Conservation (phyloP, 805 yeast species). For the Starmerella asiatica region DNA sequence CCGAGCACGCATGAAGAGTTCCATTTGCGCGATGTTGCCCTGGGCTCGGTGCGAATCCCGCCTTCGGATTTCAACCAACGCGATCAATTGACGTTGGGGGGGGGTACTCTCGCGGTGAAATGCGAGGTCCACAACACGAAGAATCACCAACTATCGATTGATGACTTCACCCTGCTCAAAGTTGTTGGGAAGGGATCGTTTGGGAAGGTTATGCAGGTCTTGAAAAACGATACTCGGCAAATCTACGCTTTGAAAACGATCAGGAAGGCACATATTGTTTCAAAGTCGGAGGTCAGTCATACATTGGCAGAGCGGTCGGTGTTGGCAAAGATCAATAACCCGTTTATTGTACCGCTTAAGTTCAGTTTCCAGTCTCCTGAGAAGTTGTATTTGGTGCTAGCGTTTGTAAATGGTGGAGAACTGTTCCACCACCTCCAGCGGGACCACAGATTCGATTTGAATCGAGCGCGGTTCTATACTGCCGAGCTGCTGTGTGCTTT, state of each 20-base stretch:
- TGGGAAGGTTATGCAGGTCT: constrained; percentile 98
- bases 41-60: constrained; percentile 15
- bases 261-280: constrained; percentile 85
- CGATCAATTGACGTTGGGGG: constrained; percentile 20
- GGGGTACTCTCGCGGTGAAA: constrained; percentile 17
- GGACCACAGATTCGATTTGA: constrained; percentile 77
- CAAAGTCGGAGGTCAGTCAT: constrained; percentile 88
- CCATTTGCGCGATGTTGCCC: constrained; percentile 24
- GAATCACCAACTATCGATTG: constrained; percentile 57
- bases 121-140: constrained; percentile 21
- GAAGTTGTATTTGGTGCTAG: constrained; percentile 75
- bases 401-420: constrained; percentile 95
- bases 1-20: constrained; percentile 55
- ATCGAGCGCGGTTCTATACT: constrained; percentile 82
- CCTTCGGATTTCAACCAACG: constrained; percentile 28
- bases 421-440: constrained; percentile 85
- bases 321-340: constrained; percentile 79
- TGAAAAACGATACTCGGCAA: constrained; percentile 87
- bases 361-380: constrained; percentile 97
- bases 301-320: constrained; percentile 95
- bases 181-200: constrained; percentile 97
- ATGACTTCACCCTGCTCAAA: constrained; percentile 82
- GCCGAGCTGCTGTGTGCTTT: constrained; percentile 89
- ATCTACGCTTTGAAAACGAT: constrained; percentile 89
- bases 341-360: constrained; percentile 91